Percentiles rank a stretch among this genome's conserved stretches.
Conservation (phyloP, 495 filamentous ascomycete species). For the Diplogelasinospora grovesii region DNA sequence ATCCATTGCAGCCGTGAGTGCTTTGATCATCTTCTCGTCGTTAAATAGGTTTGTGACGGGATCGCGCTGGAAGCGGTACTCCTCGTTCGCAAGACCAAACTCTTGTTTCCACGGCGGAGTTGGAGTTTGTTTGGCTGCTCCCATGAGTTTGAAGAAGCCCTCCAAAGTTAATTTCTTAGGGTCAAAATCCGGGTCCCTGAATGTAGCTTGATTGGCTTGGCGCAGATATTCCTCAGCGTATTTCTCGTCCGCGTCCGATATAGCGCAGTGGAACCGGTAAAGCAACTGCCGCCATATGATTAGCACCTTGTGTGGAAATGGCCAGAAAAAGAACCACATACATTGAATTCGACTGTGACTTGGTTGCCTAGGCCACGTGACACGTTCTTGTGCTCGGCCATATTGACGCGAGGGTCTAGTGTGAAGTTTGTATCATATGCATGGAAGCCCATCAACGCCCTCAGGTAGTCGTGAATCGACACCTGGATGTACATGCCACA, state of each 20-base stretch:
- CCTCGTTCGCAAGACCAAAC: slow-evolving; percentile 51
- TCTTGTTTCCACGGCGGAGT: slow-evolving; percentile 50
- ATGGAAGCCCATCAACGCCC: slow-evolving; percentile 74
- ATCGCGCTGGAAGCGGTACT: slow-evolving; percentile 47
- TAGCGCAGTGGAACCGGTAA: slow-evolving; percentile 68
- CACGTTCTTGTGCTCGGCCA: slow-evolving; percentile 44
- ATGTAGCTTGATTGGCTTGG: slow-evolving; percentile 53
- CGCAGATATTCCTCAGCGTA: slow-evolving; percentile 51
- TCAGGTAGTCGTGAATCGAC: slow-evolving; percentile 70
- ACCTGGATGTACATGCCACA: slow-evolving; percentile 79
- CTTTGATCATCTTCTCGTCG: slow-evolving; percentile 54
- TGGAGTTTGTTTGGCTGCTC: slow-evolving; percentile 44
- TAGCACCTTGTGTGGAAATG: too few relatives aligned
- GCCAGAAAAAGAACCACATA: too few relatives aligned
- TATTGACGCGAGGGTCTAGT: slow-evolving; percentile 61
- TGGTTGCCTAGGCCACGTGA: slow-evolving; percentile 69
- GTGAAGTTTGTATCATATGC: slow-evolving; percentile 72
- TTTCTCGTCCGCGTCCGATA: slow-evolving; percentile 56
- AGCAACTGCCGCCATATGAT: too few relatives aligned
- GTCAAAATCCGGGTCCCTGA: slow-evolving; percentile 40
- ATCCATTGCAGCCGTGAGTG: slow-evolving; percentile 56
- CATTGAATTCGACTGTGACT: slow-evolving; percentile 69
- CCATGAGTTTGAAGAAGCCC: slow-evolving; percentile 46
- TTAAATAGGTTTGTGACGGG: slow-evolving; percentile 45
- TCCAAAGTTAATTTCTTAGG: slow-evolving; percentile 54